phyloP scores from a whole-genome alignment of 768 basidiomycete genomes.

The Podaxis sp. region DNA sequence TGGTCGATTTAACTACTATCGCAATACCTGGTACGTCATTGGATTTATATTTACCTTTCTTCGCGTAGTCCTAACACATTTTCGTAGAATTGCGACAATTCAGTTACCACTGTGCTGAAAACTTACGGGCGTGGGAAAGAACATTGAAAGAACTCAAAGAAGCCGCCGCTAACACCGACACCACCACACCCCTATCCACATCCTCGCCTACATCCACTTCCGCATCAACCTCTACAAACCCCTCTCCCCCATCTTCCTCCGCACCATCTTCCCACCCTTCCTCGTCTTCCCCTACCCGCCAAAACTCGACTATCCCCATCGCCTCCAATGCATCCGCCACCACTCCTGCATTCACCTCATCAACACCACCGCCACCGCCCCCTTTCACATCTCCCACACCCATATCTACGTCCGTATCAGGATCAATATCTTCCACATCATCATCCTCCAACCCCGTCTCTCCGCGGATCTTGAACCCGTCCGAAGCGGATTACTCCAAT shows the following conservation, averaged over 20 bases:
- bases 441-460: conserved; percentile 8
- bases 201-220: not conserved
- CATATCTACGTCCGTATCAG: not conserved
- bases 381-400: not conserved
- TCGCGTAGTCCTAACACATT: too few relatives aligned
- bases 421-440: not conserved
- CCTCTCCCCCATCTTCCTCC: not conserved
- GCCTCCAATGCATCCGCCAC: not conserved
- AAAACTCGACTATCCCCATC: not conserved
- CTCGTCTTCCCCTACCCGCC: not conserved
- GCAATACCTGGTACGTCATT: conserved; percentile 68
- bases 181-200: not conserved
- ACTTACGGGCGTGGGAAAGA: conserved; percentile 11
- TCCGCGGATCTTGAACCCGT: conserved; percentile 6
- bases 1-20: conserved; percentile 72
- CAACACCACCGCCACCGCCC: not conserved
- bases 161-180: not conserved
- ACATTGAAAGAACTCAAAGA: conserved; percentile 2
- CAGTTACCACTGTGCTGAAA: conserved; percentile 13
- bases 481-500: conserved; percentile 11
- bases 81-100: conserved; percentile 8
- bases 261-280: not conserved
- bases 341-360: not conserved
- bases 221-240: not conserved
- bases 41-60: not conserved